Percentiles rank a stretch among this genome's conserved stretches.
These are phyloP conservation scores for Cicer judaicum DNA, from an alignment of 306 rosid genomes.

Conservation along the genomic window DNA sequence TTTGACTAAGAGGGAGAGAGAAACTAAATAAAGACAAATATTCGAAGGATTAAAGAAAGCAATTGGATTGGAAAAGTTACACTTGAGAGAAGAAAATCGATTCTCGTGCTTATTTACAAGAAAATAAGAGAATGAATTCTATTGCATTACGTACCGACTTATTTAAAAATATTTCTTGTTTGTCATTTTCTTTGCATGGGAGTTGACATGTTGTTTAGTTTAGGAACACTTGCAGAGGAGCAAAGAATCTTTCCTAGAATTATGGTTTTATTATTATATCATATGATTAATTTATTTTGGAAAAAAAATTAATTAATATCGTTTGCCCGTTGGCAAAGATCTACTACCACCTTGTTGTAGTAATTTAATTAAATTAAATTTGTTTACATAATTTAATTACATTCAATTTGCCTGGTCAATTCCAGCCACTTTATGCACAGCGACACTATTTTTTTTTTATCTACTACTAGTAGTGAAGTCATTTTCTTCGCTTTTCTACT, in stretches of 20 bases:
- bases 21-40: constrained; percentile 73
- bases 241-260: constrained; percentile 64
- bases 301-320: constrained; percentile 4
- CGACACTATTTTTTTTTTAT: constrained; percentile 24
- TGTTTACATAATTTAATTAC: constrained; percentile 17
- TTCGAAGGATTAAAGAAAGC: constrained; percentile 68
- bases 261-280: constrained; percentile 33
- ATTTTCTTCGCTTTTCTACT: constrained; percentile 21
- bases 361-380: constrained; percentile 22
- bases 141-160: constrained; percentile 45
- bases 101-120: constrained; percentile 55
- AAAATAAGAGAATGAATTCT: constrained; percentile 63
- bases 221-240: constrained; percentile 54
- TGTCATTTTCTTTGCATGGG: constrained; percentile 57
- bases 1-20: constrained; percentile 56
- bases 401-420: constrained; percentile 39
- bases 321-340: constrained; percentile 53
- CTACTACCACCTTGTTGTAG: constrained; percentile 35
- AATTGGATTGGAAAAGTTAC: constrained; percentile 47
- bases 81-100: constrained; percentile 47
- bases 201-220: constrained; percentile 61
- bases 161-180: constrained; percentile 42
- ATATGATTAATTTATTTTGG: not conserved
- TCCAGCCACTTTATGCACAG: constrained; percentile 12
- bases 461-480: constrained; percentile 43